Evolutionary conservation across 768 basidiomycete genomes (phyloP).

Genomic region (Pleurotus cornucopiae): DNA sequence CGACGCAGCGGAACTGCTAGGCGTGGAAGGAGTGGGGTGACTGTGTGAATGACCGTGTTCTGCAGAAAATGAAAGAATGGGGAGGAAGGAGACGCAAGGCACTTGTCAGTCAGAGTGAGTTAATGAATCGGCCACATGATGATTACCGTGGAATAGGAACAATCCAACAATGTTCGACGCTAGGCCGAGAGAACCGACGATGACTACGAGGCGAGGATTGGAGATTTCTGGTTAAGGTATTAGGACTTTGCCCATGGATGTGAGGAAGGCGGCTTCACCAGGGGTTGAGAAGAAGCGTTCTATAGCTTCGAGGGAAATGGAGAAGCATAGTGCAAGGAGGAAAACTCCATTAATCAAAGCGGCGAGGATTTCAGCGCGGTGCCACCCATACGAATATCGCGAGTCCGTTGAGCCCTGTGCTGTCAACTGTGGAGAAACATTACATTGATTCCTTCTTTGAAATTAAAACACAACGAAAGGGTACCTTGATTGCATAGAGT

Average conservation of each 20-base stretch:
- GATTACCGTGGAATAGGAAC: slow-evolving; percentile 89
- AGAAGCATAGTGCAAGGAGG: slow-evolving; percentile 93
- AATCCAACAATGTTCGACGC: slow-evolving; percentile 91
- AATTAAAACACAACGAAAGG: slow-evolving; percentile 5
- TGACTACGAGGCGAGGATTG: slow-evolving; percentile 81
- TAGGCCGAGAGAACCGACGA: slow-evolving; percentile 87
- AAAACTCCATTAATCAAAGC: slow-evolving; percentile 97
- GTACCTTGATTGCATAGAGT: slow-evolving; percentile 87
- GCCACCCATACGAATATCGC: slow-evolving; percentile 98
- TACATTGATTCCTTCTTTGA: slow-evolving; percentile 2
- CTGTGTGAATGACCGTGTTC: slow-evolving; percentile 68
- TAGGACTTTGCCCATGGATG: slow-evolving; percentile 5
- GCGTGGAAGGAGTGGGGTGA: slow-evolving; percentile 36
- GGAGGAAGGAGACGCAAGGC: neutral
- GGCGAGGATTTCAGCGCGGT: slow-evolving; percentile 93
- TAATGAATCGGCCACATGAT: neutral
- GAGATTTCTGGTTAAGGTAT: slow-evolving; percentile 62
- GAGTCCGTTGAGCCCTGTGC: slow-evolving; percentile 54
- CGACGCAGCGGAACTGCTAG: slow-evolving; percentile 29
- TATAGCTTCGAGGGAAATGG: slow-evolving; percentile 88
- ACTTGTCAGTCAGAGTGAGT: neutral
- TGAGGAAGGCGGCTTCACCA: slow-evolving; percentile 39
- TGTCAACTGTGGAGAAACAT: slow-evolving; percentile 49
- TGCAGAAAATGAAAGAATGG: slow-evolving; percentile 20
- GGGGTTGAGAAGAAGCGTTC: slow-evolving; percentile 84